Evolutionary conservation across 2,329 filamentous ascomycete species (phyloP).

Genomic region (Pseudogymnoascus sp.): DNA sequence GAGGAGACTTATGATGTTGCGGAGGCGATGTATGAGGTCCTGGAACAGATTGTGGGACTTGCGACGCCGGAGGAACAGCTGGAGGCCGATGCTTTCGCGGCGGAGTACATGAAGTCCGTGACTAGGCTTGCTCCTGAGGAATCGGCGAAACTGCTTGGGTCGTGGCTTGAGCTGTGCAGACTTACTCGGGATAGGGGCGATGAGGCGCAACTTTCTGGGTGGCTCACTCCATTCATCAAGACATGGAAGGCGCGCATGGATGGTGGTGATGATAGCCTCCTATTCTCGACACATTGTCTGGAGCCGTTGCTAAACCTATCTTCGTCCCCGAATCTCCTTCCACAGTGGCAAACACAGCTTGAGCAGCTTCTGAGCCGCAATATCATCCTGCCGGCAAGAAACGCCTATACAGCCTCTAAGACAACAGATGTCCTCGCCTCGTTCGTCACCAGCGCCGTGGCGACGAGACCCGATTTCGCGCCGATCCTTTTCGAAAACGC

Average conservation of each 20-base stretch:
- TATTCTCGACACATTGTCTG: conserved; percentile 29
- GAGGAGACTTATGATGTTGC: conserved; percentile 14
- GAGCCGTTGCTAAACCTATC: conserved; percentile 18
- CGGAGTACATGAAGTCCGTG: conserved; percentile 27
- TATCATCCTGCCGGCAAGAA: conserved; percentile 29
- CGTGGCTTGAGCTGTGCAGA: conserved; percentile 26
- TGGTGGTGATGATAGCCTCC: conserved; percentile 19
- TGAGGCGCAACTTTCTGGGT: conserved; percentile 9
- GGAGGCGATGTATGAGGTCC: conserved; percentile 19
- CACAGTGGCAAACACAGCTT: conserved; percentile 20
- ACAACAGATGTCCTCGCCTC: conserved; percentile 20
- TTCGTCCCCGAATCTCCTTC: not conserved
- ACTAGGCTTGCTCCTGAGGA: conserved; percentile 25
- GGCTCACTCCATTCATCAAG: conserved; percentile 25
- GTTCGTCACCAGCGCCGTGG: conserved; percentile 16
- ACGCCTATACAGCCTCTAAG: conserved; percentile 12
- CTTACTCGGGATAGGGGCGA: conserved; percentile 11
- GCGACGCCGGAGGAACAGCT: conserved; percentile 14
- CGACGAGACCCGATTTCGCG: conserved; percentile 30
- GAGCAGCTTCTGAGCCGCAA: conserved; percentile 30
- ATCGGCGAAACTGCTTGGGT: conserved; percentile 25
- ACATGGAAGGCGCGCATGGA: conserved; percentile 24
- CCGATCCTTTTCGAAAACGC: conserved; percentile 40
- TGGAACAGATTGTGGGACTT: conserved; percentile 19
- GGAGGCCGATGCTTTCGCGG: conserved; percentile 19